A percentile compares a stretch with the other conserved stretches of the same genome.
These are phyloP conservation scores for Yarrowia divulgata DNA, from an alignment of 805 yeast genomes.

Conservation along the genomic window DNA sequence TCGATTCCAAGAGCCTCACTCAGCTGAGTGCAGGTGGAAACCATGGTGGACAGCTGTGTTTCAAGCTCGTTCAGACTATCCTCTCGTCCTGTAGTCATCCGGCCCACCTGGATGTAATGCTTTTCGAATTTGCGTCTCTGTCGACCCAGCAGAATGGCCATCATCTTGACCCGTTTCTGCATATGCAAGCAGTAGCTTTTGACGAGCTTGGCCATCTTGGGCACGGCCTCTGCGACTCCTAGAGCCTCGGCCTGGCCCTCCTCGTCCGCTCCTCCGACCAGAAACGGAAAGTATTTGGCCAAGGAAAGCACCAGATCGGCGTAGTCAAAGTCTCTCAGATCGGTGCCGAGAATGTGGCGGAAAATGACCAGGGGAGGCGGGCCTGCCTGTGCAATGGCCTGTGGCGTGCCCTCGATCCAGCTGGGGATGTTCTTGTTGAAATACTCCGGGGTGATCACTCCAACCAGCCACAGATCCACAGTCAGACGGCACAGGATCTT, in stretches of 20 bases:
- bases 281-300: constrained; percentile 35
- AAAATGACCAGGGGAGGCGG: constrained; percentile 17
- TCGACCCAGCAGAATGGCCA: constrained; percentile 27
- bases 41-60: constrained; percentile 53
- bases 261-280: neutral
- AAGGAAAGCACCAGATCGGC: constrained; percentile 13
- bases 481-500: constrained; percentile 61
- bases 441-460: constrained; percentile 50
- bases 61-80: constrained; percentile 43
- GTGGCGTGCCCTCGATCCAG: constrained; percentile 33
- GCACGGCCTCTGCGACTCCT: constrained; percentile 18
- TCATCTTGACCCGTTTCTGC: constrained; percentile 37
- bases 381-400: constrained; percentile 14
- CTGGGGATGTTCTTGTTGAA: constrained; percentile 21
- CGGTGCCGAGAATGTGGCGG: constrained; percentile 21
- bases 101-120: constrained; percentile 73
- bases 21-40: constrained; percentile 54
- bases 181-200: constrained; percentile 34
- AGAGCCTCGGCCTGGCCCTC: neutral
- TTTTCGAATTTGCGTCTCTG: constrained; percentile 49
- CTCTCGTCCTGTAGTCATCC: constrained; percentile 55
- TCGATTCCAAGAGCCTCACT: constrained; percentile 54
- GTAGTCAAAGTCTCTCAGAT: constrained; percentile 29
- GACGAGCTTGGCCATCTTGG: constrained; percentile 33
- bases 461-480: constrained; percentile 65